Percentiles rank a stretch among this genome's conserved stretches.
phyloP scores from a whole-genome alignment of 768 basidiomycete species.

The Pholiota microspora region DNA sequence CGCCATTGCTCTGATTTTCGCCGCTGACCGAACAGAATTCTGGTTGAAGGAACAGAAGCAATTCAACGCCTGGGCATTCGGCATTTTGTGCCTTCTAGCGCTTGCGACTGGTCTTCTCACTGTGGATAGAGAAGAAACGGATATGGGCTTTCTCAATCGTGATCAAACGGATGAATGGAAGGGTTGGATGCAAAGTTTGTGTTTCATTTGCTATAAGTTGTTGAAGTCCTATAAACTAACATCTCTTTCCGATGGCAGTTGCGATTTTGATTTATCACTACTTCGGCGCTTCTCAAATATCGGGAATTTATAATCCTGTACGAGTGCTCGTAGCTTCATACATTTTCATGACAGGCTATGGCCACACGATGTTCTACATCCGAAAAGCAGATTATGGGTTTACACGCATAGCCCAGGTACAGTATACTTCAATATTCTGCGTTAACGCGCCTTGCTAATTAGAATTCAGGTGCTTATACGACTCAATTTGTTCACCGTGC shows the following conservation, averaged over 20 bases:
- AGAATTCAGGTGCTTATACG: constrained; percentile 65
- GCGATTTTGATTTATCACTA: constrained; percentile 93
- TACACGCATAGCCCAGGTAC: constrained; percentile 68
- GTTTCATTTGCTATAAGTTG: neutral
- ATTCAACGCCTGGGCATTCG: constrained; percentile 69
- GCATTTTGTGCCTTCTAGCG: constrained; percentile 49
- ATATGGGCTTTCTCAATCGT: constrained; percentile 85
- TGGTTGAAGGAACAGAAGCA: constrained; percentile 92
- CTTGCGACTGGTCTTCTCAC: constrained; percentile 62
- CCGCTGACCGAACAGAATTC: constrained; percentile 82
- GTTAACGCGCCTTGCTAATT: neutral
- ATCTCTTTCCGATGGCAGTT: constrained; percentile 40
- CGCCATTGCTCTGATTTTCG: constrained; percentile 65
- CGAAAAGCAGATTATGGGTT: constrained; percentile 88
- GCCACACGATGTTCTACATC: constrained; percentile 84
- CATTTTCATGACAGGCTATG: constrained; percentile 93
- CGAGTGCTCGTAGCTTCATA: constrained; percentile 87
- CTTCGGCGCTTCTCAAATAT: constrained; percentile 83
- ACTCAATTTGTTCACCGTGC: constrained; percentile 78
- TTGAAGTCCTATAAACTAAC: constrained; percentile 8
- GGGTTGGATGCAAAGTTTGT: constrained; percentile 95
- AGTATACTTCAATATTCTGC: constrained; percentile 3
- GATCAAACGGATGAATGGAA: constrained; percentile 98
- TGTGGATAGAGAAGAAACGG: constrained; percentile 71
- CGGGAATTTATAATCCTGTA: constrained; percentile 91